These are phyloP conservation scores for Gossypium anomalum DNA, from an alignment of 345 rosid genomes.

Conservation along the genomic window DNA sequence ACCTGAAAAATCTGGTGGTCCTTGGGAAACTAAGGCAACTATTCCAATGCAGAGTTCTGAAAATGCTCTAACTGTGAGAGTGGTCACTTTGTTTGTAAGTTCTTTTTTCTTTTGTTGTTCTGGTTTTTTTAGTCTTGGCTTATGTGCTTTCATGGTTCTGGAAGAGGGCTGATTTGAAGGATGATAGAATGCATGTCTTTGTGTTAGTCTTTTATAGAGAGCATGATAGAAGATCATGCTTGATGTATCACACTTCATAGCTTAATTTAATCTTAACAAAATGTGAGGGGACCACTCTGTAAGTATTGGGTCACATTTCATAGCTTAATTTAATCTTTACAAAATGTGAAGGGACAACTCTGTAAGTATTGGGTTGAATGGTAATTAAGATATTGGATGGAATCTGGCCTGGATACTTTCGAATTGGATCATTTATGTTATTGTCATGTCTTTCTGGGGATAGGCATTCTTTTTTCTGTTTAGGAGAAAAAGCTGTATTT, in stretches of 20 bases:
- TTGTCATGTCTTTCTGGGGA: neutral
- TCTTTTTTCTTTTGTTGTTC: conserved; percentile 19
- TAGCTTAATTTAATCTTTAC: neutral
- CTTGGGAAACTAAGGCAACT: conserved; percentile 90
- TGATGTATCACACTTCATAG: neutral
- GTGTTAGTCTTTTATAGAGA: neutral
- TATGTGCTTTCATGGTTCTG: conserved; percentile 2
- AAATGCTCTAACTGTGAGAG: conserved; percentile 88
- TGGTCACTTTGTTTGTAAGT: conserved; percentile 86
- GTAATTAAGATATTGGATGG: neutral
- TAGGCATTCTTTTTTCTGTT: neutral
- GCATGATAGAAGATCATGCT: neutral
- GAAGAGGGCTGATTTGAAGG: conserved; percentile 11
- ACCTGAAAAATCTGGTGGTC: conserved; percentile 80
- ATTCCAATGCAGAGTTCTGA: conserved; percentile 95
- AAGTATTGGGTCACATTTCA: neutral
- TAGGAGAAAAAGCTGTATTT: neutral
- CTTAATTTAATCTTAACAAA: neutral
- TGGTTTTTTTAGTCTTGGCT: conserved; percentile 15
- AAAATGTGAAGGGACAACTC: neutral
- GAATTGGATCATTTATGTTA: neutral
- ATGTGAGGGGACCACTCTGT: neutral
- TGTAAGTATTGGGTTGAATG: neutral
- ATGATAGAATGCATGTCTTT: conserved; percentile 1
- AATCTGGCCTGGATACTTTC: neutral